These are phyloP conservation scores for Obba rivulosa DNA, from an alignment of 768 basidiomycete species.

Conservation along the genomic window DNA sequence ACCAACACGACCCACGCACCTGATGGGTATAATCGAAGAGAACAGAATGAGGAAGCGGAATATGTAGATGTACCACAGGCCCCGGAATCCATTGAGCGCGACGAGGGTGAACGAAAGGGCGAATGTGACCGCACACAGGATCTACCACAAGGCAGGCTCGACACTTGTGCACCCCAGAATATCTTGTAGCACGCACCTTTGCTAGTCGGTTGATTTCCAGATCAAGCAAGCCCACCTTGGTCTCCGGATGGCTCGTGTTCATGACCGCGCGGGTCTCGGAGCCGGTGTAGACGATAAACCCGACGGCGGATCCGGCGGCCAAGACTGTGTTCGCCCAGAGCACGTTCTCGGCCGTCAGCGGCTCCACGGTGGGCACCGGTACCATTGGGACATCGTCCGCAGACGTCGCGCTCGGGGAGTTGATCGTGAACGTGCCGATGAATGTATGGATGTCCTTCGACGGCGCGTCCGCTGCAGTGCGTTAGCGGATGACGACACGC, in stretches of 20 bases:
- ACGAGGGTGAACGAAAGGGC: slow-evolving; percentile 87
- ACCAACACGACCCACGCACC: slow-evolving; percentile 43
- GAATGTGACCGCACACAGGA: slow-evolving; percentile 92
- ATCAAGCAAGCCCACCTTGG: slow-evolving; percentile 89
- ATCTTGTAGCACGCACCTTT: slow-evolving; percentile 51
- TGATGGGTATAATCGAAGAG: slow-evolving; percentile 98
- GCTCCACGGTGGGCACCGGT: slow-evolving; percentile 52
- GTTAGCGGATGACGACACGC: not conserved
- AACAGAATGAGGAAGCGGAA: slow-evolving; percentile 97
- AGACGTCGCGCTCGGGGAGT: slow-evolving; percentile 36
- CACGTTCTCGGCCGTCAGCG: slow-evolving; percentile 92
- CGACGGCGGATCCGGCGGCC: slow-evolving; percentile 89
- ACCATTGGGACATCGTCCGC: slow-evolving; percentile 33
- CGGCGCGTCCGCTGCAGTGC: slow-evolving; percentile 92
- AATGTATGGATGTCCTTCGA: slow-evolving; percentile 97
- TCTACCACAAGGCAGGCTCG: slow-evolving; percentile 44
- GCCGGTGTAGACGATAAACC: slow-evolving; percentile 93
- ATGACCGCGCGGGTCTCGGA: slow-evolving; percentile 94
- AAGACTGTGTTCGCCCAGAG: slow-evolving; percentile 98
- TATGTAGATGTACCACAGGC: slow-evolving; percentile 93
- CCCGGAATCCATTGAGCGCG: slow-evolving; percentile 93
- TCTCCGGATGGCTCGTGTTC: slow-evolving; percentile 97
- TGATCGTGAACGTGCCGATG: slow-evolving; percentile 84
- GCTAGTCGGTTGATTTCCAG: slow-evolving; percentile 93
- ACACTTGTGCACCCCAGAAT: not conserved